Conservation (phyloP, 2,329 filamentous ascomycete genomes). For the Tolypocladium nubicola region DNA sequence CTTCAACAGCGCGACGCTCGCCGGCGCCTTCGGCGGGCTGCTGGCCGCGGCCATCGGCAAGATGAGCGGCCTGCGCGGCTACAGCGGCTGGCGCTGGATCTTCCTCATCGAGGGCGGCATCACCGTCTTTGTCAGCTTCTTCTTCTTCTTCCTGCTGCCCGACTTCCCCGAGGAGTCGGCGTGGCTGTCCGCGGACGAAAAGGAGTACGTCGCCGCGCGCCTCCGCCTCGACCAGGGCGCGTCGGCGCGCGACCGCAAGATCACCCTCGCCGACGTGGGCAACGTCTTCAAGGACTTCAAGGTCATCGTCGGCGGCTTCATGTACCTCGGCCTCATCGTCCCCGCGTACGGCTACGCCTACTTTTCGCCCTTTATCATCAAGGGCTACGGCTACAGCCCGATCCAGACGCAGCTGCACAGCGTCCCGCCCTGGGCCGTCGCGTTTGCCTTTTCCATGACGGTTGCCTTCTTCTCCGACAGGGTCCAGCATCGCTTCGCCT, state of each 20-base stretch:
- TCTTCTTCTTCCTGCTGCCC: constrained; percentile 60
- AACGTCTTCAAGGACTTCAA: constrained; percentile 64
- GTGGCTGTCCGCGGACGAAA: constrained; percentile 64
- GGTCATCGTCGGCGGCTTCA: constrained; percentile 62
- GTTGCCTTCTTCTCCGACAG: constrained; percentile 64
- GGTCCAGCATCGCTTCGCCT: constrained; percentile 62
- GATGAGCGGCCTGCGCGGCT: constrained; percentile 62
- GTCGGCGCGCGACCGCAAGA: constrained; percentile 50
- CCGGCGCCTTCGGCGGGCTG: constrained; percentile 77
- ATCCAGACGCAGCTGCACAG: constrained; percentile 49
- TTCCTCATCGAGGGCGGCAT: constrained; percentile 68
- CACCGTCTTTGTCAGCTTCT: constrained; percentile 49
- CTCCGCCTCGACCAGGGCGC: constrained; percentile 59
- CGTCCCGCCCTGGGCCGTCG: constrained; percentile 51
- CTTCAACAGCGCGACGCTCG: constrained; percentile 72
- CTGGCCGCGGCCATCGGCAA: constrained; percentile 82
- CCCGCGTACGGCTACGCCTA: constrained; percentile 71
- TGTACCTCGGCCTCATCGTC: constrained; percentile 74
- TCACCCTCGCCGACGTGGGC: constrained; percentile 48
- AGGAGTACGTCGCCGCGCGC: constrained; percentile 52
- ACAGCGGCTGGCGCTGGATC: constrained; percentile 70
- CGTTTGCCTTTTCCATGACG: constrained; percentile 70
- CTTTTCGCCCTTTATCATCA: constrained; percentile 64
- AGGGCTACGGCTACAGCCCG: constrained; percentile 50
- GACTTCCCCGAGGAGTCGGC: constrained; percentile 65